phyloP scores from a whole-genome alignment of 2,329 filamentous ascomycete species.

The Alternaria sp. region DNA sequence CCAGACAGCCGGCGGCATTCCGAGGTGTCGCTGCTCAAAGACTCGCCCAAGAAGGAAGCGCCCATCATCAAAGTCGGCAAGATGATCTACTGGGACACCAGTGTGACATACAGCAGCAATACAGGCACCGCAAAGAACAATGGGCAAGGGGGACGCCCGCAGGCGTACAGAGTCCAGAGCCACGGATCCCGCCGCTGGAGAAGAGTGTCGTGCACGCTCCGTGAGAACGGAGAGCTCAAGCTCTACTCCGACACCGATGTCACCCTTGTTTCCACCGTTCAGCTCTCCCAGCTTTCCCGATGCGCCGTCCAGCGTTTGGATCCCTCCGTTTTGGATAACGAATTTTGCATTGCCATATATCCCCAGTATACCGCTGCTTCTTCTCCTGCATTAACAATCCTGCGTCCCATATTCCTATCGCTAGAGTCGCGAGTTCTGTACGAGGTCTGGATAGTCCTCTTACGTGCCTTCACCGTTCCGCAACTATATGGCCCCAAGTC shows the following conservation, averaged over 20 bases:
- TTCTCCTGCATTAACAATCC: conserved; percentile 74
- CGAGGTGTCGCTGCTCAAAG: conserved; percentile 64
- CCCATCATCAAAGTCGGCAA: conserved; percentile 87
- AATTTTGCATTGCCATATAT: conserved; percentile 94
- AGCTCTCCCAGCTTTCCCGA: conserved; percentile 85
- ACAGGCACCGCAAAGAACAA: conserved; percentile 44
- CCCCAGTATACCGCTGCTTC: conserved; percentile 84
- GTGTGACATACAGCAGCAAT: conserved; percentile 58
- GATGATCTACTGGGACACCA: conserved; percentile 74
- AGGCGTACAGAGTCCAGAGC: conserved; percentile 62
- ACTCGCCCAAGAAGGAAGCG: conserved; percentile 70
- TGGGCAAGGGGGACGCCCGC: conserved; percentile 50
- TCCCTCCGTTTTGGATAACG: conserved; percentile 86
- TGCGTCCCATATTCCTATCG: conserved; percentile 87
- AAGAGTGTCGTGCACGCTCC: conserved; percentile 87
- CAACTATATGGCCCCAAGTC: conserved; percentile 80
- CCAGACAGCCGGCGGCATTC: conserved; percentile 55
- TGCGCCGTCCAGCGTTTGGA: conserved; percentile 91
- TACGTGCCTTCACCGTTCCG: conserved; percentile 89
- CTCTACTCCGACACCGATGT: conserved; percentile 84
- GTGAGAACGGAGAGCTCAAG: conserved; percentile 94
- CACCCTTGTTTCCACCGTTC: conserved; percentile 79
- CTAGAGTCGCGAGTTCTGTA: conserved; percentile 88
- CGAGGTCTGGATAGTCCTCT: conserved; percentile 94
- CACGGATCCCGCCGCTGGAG: conserved; percentile 74